Evolutionary conservation across 2,329 filamentous ascomycete species (phyloP), one percentile per base, ranked within the genome.

Genomic region (Penicillium sp.): DNA sequence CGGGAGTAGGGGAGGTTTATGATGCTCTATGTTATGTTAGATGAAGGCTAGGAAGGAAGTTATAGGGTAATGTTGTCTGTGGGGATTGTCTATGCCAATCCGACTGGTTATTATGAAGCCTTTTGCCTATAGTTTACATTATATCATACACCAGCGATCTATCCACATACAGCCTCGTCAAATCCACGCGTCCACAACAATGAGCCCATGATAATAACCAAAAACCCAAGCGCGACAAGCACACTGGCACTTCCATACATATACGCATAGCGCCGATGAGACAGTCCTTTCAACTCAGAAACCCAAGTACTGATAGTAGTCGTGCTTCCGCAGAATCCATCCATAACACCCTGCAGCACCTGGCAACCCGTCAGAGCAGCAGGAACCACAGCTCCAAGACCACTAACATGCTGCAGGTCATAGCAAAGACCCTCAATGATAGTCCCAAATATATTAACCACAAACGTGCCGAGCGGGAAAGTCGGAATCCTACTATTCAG

Each of bases 391-490:
- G 80, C 82, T 0, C 80, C 81, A 7, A 71, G 64, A 1, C 77
- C 71, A n/a, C 62, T 56, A 0, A 84, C 78, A 66, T 90, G 91
- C 61, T 91, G 89, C 48, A 96, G 75, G 67, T 95, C 89, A 77
- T 84, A 96, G 30, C 85, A 83, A 81, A 91, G 86, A 14, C 84
- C 91, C 47, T 95, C 72, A 16, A 96, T 73, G 0, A 82, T 82
- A 0, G 90, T 91, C 5, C 92, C 93, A 14, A 88, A 70, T 5
- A 95, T 78, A 67, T 97, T 97, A 28, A 88, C 90, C 0, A 78
- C 75, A 65, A 97, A 96, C 0, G 93, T 97, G 2, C 93, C 93
- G 0, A 97, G 72, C 0, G 93, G 93, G 62, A 97, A 97, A 0
- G 81, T 76, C 0, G 84, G 72, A 0, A 85, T 63, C 19, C 84